Base-by-base conservation (phyloP, 768 basidiomycete genomes). In the Tubosaeta sp. region DNA sequence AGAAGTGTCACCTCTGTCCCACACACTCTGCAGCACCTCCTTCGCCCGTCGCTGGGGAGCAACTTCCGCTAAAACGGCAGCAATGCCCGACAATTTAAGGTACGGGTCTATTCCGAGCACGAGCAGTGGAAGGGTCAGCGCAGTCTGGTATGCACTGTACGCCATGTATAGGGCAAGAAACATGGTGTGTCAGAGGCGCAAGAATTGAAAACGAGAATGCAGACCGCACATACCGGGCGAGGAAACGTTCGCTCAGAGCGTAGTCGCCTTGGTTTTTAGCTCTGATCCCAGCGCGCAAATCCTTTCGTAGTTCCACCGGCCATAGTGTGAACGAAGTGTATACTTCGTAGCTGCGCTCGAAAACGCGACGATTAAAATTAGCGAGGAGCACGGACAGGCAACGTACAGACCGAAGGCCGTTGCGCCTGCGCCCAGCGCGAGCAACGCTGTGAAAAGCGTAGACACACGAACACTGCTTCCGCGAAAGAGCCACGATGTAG, bases 41-140 rank as follows among this genome's bases (percentile, higher is more conserved):
- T 49, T 68, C 49, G 62, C 71, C 51, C 44, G 63, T 50, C 44
- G 58, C 30, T 53, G 55, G 3, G 63, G 64, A 14, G 73, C 64
- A 0, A 84, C 75, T 44, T 79, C 80, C 2, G 79, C 82, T 41
- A 87, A 71, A 3, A 76, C 69, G 24, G 84, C 76, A 2, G 79
- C 86, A 12, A 89, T 79, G 3, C 87, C 87, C 0, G 84, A 80
- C 0, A 79, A 69, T 63, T 87, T 89, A 49, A 87, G 75, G 49
- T 83, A 76, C 0, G 85, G 81, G 18, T 78, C 71, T 3, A 73
- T 52, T 0, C 66, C 56, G 44, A 78, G 67, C 18, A 41, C 56
- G 1, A 67, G 63, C 21, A 68, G 49, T 0, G 74, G 76, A 5
- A 84, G 72, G 0, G 63, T 55, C 50, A 76, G 71, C 1, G 82